A percentile compares a stretch with the other conserved stretches of the same genome.
These are phyloP conservation scores for Phyllosticta citrichinensis DNA, from an alignment of 2,329 filamentous ascomycete genomes.

Conservation along the genomic window DNA sequence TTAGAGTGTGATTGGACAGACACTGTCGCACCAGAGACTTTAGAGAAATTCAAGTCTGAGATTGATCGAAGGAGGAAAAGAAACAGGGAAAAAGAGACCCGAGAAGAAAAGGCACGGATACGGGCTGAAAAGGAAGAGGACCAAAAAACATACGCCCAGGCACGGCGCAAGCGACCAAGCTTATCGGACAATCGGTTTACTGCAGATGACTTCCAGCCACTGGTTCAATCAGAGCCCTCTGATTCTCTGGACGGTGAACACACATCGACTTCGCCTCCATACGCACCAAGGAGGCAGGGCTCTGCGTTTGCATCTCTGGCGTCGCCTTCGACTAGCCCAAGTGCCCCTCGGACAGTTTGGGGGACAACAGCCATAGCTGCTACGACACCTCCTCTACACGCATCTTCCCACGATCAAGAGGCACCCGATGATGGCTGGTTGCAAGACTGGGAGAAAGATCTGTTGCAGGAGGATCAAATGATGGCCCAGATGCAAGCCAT, in stretches of 20 bases:
- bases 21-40: constrained; percentile 62
- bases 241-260: constrained; percentile 22
- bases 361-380: constrained; percentile 63
- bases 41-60: constrained; percentile 67
- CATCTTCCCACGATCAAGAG: constrained; percentile 30
- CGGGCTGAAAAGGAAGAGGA: constrained; percentile 74
- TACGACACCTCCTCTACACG: constrained; percentile 45
- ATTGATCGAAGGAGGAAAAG: constrained; percentile 66
- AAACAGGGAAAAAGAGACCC: constrained; percentile 71
- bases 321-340: constrained; percentile 72
- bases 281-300: constrained; percentile 36
- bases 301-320: constrained; percentile 59
- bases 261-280: constrained; percentile 38
- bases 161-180: constrained; percentile 47
- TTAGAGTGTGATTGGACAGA: constrained; percentile 94
- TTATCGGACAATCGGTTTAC: constrained; percentile 43
- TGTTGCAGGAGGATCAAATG: constrained; percentile 51
- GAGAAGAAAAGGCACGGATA: constrained; percentile 76
- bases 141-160: constrained; percentile 54
- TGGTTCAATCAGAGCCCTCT: constrained; percentile 21
- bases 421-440: constrained; percentile 71
- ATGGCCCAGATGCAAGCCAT: constrained; percentile 39
- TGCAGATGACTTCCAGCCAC: constrained; percentile 36
- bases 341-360: constrained; percentile 74
- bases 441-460: constrained; percentile 69